These are phyloP conservation scores for Apiospora rasikravindrae DNA, from an alignment of 2,329 filamentous ascomycete genomes.

Conservation along the genomic window DNA sequence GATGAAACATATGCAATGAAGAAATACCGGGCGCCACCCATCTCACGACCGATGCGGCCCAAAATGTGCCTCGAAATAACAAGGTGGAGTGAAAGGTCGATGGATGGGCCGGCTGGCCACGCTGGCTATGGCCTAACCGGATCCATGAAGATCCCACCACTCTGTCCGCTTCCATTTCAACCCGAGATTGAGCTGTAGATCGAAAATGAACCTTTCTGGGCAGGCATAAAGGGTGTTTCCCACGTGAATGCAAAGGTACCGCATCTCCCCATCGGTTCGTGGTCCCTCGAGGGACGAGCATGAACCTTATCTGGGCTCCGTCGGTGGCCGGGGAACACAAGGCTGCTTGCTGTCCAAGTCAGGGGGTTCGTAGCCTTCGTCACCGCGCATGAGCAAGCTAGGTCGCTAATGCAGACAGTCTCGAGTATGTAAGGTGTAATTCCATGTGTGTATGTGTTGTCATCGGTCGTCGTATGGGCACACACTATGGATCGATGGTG, in stretches of 20 bases:
- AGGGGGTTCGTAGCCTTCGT: slow-evolving; percentile 2
- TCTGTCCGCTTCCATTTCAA: background rate
- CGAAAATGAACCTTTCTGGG: background rate
- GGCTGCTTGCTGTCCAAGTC: background rate
- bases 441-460: slow-evolving; percentile 10
- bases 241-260: slow-evolving; percentile 1
- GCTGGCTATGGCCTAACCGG: background rate
- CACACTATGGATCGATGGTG: background rate
- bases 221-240: background rate
- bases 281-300: background rate
- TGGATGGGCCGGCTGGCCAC: background rate
- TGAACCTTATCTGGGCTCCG: slow-evolving; percentile 4
- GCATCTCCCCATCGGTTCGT: background rate
- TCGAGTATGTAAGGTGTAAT: background rate
- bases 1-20: slow-evolving; percentile 7
- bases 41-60: slow-evolving; percentile 1
- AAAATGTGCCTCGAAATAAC: background rate
- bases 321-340: background rate
- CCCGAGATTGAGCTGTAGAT: background rate
- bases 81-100: background rate
- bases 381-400: background rate
- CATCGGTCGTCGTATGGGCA: background rate
- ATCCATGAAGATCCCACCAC: slow-evolving; percentile 1
- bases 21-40: slow-evolving; percentile 7
- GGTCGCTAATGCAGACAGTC: slow-evolving; percentile 13